A percentile compares a stretch with the other conserved stretches of the same genome.
These are phyloP conservation scores for Rhodotorula glutinis DNA, from an alignment of 1,284 basidiomycete species.

Conservation along the genomic window DNA sequence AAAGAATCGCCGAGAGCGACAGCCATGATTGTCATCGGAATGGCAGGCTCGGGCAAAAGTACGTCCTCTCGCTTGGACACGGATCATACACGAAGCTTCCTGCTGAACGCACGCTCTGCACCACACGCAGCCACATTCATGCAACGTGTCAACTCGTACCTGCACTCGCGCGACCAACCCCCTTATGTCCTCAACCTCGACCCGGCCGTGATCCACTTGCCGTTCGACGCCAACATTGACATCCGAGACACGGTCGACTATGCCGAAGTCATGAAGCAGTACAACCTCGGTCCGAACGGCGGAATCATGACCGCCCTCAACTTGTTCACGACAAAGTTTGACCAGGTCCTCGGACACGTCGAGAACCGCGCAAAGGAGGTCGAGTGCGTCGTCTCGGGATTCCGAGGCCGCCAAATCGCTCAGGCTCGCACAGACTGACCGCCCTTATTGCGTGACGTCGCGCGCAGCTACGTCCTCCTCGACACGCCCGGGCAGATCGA, in stretches of 20 bases:
- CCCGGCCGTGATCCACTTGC: conserved; percentile 84
- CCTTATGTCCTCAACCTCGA: conserved; percentile 98
- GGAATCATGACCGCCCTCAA: conserved; percentile 96
- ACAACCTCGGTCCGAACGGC: conserved; percentile 96
- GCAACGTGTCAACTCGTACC: conserved; percentile 82
- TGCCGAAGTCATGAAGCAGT: conserved; percentile 99
- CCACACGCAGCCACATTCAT: conserved; percentile 67
- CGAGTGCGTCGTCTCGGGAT: conserved; percentile 76
- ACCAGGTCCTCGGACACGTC: conserved; percentile 88
- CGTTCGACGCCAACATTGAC: conserved; percentile 95
- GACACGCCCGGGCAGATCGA: conserved; percentile 99
- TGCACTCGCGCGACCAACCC: conserved; percentile 61
- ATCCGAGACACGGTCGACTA: conserved; percentile 98
- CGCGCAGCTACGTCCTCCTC: conserved; percentile 78
- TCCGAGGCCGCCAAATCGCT: too few species aligned
- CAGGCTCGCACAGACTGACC: not conserved
- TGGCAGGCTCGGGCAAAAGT: conserved; percentile 31
- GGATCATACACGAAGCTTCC: not conserved
- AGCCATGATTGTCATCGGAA: conserved; percentile 43
- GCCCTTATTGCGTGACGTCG: not conserved
- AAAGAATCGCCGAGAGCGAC: conserved; percentile 26
- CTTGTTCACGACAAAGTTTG: conserved; percentile 98
- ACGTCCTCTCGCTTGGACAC: not conserved
- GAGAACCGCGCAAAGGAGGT: conserved; percentile 85
- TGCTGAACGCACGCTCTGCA: not conserved